A percentile compares a stretch with the other conserved stretches of the same genome.
phyloP scores from a whole-genome alignment of 2,329 filamentous ascomycete species.

The Colletotrichum endophyticum region DNA sequence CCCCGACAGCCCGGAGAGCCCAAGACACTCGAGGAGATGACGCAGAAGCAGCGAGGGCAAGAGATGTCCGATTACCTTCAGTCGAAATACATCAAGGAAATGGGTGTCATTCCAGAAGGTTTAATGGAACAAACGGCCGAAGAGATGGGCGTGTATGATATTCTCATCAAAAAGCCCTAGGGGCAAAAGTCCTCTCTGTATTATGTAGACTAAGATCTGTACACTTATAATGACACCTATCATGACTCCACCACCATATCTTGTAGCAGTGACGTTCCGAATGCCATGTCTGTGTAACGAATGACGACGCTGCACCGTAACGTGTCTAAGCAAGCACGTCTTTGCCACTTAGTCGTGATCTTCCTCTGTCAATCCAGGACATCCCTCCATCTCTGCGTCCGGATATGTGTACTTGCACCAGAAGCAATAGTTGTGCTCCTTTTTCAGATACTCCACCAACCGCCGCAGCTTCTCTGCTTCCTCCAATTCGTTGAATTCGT shows the following conservation, averaged over 20 bases:
- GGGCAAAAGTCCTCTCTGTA: slow-evolving; percentile 2
- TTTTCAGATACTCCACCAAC: slow-evolving; percentile 73
- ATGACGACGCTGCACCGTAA: neutral
- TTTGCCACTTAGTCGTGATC: slow-evolving; percentile 64
- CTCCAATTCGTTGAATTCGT: slow-evolving; percentile 76
- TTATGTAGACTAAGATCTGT: slow-evolving; percentile 1
- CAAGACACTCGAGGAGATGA: slow-evolving; percentile 37
- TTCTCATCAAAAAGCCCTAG: slow-evolving; percentile 1
- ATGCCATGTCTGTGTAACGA: neutral
- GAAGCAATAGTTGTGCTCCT: slow-evolving; percentile 84
- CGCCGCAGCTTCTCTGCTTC: slow-evolving; percentile 69
- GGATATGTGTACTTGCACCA: slow-evolving; percentile 92
- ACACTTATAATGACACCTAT: slow-evolving; percentile 12
- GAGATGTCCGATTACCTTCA: slow-evolving; percentile 50
- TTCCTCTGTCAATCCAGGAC: slow-evolving; percentile 86
- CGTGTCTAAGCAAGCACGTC: neutral
- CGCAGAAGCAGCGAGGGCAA: slow-evolving; percentile 37
- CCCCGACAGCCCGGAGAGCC: slow-evolving; percentile 25
- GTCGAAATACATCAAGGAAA: slow-evolving; percentile 37
- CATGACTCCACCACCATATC: neutral
- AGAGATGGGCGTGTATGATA: slow-evolving; percentile 49
- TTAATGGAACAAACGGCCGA: slow-evolving; percentile 37
- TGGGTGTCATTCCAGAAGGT: slow-evolving; percentile 23
- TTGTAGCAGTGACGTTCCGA: neutral
- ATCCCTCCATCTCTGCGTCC: slow-evolving; percentile 79